A percentile compares a stretch with the other conserved stretches of the same genome.
Evolutionary conservation across 208 protist genomes (phyloP).

Genomic region (Trypanosomatidae sp.): DNA sequence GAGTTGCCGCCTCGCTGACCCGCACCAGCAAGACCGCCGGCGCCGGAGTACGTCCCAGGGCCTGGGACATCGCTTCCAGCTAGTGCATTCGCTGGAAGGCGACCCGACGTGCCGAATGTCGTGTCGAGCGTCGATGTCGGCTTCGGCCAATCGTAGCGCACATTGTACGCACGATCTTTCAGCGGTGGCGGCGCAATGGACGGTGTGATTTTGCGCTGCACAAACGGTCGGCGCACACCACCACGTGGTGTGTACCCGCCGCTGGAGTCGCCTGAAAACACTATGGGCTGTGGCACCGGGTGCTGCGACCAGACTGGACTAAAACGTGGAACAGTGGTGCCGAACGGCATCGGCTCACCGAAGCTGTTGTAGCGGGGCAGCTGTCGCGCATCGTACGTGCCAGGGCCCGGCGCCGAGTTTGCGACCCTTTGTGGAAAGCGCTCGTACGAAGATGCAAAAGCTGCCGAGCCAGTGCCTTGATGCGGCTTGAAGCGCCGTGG

Average conservation of each 20-base stretch:
- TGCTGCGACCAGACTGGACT: slow-evolving; percentile 23
- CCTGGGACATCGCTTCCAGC: slow-evolving; percentile 28
- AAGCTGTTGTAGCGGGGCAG: slow-evolving; percentile 32
- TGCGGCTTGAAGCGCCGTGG: slow-evolving; percentile 43
- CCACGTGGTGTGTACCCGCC: neutral
- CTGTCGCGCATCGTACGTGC: slow-evolving; percentile 44
- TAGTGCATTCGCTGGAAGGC: slow-evolving; percentile 10
- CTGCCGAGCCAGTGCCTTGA: slow-evolving; percentile 29
- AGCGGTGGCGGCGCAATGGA: slow-evolving; percentile 20
- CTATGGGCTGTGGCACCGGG: slow-evolving; percentile 12
- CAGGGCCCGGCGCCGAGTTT: slow-evolving; percentile 50
- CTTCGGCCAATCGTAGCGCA: slow-evolving; percentile 77
- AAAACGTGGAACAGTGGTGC: slow-evolving; percentile 63
- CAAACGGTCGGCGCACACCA: slow-evolving; percentile 25
- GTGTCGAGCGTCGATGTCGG: slow-evolving; percentile 40
- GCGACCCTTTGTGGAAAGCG: slow-evolving; percentile 31
- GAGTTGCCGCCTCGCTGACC: slow-evolving; percentile 26
- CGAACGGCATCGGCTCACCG: slow-evolving; percentile 59
- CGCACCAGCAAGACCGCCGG: slow-evolving; percentile 3
- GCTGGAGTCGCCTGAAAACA: slow-evolving; percentile 19
- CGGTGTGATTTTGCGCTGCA: slow-evolving; percentile 31
- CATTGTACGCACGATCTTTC: slow-evolving; percentile 46
- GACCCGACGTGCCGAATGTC: slow-evolving; percentile 50
- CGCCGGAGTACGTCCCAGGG: slow-evolving; percentile 51
- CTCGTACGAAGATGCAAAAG: slow-evolving; percentile 53